phyloP scores from a whole-genome alignment of 2,329 filamentous ascomycete genomes.

The Ophiobolus disseminans region DNA sequence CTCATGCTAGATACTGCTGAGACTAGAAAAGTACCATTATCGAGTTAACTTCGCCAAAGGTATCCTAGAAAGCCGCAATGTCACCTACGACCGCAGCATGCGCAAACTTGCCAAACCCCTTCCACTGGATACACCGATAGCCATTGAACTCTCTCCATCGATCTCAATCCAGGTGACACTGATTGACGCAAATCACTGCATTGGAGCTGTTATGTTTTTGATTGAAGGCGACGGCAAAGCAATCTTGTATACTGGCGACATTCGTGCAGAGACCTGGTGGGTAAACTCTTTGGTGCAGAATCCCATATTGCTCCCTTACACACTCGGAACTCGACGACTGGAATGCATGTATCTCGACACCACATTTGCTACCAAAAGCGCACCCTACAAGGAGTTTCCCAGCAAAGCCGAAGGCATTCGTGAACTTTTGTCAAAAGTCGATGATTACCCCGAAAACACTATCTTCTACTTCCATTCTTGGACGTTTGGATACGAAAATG shows the following conservation, averaged over 20 bases:
- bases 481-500: slow-evolving; percentile 94
- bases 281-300: slow-evolving; percentile 75
- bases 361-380: slow-evolving; percentile 68
- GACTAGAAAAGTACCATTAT: slow-evolving; percentile 78
- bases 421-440: slow-evolving; percentile 75
- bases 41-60: slow-evolving; percentile 82
- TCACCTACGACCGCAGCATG: slow-evolving; percentile 76
- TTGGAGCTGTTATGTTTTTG: slow-evolving; percentile 90
- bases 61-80: slow-evolving; percentile 74
- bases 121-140: slow-evolving; percentile 79
- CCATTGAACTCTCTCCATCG: slow-evolving; percentile 74
- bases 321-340: slow-evolving; percentile 57
- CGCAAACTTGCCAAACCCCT: slow-evolving; percentile 77
- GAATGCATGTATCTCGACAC: slow-evolving; percentile 91
- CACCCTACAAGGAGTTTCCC: slow-evolving; percentile 61
- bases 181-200: slow-evolving; percentile 90
- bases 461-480: slow-evolving; percentile 85
- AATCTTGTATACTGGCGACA: slow-evolving; percentile 87
- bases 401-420: slow-evolving; percentile 76
- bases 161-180: slow-evolving; percentile 79
- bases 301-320: slow-evolving; percentile 77
- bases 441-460: slow-evolving; percentile 73
- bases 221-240: slow-evolving; percentile 77
- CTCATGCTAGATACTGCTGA: slow-evolving; percentile 67
- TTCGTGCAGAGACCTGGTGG: slow-evolving; percentile 87